These are phyloP conservation scores for Pyricularia sp. DNA, from an alignment of 2,329 filamentous ascomycete genomes.

Conservation along the genomic window DNA sequence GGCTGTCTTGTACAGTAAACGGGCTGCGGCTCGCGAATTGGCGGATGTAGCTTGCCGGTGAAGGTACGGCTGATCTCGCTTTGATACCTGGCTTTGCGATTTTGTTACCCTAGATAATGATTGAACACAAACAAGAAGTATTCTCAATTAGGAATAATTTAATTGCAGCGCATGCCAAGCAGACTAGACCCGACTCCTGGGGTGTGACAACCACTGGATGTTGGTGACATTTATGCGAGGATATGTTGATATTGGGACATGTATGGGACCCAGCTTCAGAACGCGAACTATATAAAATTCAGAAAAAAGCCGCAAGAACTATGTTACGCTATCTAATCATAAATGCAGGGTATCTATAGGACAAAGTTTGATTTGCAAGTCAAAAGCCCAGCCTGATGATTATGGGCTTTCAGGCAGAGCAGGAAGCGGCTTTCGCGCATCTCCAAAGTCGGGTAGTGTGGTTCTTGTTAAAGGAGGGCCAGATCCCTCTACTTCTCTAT, in stretches of 20 bases:
- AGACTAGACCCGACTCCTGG: background rate
- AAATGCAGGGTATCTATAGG: background rate
- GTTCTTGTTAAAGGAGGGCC: constrained; percentile 10
- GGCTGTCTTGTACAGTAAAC: constrained; percentile 1
- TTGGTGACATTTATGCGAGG: background rate
- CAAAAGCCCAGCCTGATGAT: constrained; percentile 12
- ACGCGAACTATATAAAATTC: background rate
- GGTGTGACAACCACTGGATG: background rate
- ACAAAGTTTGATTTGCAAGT: background rate
- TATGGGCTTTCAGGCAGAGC: constrained; percentile 22
- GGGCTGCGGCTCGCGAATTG: background rate
- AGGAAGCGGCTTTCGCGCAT: constrained; percentile 21
- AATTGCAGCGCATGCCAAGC: background rate
- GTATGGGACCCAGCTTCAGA: too few species aligned
- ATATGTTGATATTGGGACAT: background rate
- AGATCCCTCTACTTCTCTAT: background rate
- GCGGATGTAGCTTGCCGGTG: background rate
- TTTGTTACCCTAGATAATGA: background rate
- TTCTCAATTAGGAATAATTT: background rate
- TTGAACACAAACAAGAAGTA: background rate
- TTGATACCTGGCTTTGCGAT: constrained; percentile 1
- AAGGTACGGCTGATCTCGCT: background rate
- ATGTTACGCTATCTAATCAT: background rate
- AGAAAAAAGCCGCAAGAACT: background rate
- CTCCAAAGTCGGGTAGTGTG: constrained; percentile 10